Evolutionary conservation across 2,329 filamentous ascomycete genomes (phyloP).

Genomic region (Fusarium concolor): DNA sequence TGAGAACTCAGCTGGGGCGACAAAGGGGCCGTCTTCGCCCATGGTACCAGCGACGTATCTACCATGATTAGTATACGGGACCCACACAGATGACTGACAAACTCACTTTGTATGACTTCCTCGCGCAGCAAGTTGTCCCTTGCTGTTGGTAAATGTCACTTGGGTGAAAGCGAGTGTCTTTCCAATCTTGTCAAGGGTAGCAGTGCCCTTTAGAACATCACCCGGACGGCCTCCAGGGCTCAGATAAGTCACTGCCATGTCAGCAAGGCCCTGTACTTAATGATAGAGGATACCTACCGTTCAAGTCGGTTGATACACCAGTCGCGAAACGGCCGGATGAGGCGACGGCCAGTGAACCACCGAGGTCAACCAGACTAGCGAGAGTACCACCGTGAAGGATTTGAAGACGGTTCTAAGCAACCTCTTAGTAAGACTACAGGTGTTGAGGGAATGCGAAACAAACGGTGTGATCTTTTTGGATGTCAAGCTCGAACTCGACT

Average conservation of each 20-base stretch:
- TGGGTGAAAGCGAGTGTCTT: conserved; percentile 72
- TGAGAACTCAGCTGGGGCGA: conserved; percentile 51
- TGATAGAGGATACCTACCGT: conserved; percentile 55
- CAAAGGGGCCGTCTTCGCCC: conserved; percentile 52
- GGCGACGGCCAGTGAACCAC: conserved; percentile 73
- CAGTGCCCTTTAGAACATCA: conserved; percentile 66
- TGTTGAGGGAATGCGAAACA: conserved; percentile 30
- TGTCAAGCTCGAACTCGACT: conserved; percentile 81
- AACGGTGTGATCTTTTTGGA: conserved; percentile 80
- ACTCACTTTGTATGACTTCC: conserved; percentile 75
- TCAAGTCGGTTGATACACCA: conserved; percentile 73
- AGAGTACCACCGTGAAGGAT: conserved; percentile 84
- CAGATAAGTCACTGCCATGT: conserved; percentile 68
- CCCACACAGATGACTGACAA: rapidly evolving
- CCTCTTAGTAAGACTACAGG: rapidly evolving
- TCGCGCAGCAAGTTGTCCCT: conserved; percentile 69
- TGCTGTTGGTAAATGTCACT: conserved; percentile 67
- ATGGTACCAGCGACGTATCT: conserved; percentile 59
- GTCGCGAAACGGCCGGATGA: conserved; percentile 72
- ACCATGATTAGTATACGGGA: neutral
- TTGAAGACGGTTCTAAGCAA: conserved; percentile 74
- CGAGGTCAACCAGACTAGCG: conserved; percentile 77
- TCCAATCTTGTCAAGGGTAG: conserved; percentile 73
- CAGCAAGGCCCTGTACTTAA: neutral
- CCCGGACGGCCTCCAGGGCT: conserved; percentile 68